phyloP scores from a whole-genome alignment of 2,329 filamentous ascomycete genomes.

The Neonectria ditissima region DNA sequence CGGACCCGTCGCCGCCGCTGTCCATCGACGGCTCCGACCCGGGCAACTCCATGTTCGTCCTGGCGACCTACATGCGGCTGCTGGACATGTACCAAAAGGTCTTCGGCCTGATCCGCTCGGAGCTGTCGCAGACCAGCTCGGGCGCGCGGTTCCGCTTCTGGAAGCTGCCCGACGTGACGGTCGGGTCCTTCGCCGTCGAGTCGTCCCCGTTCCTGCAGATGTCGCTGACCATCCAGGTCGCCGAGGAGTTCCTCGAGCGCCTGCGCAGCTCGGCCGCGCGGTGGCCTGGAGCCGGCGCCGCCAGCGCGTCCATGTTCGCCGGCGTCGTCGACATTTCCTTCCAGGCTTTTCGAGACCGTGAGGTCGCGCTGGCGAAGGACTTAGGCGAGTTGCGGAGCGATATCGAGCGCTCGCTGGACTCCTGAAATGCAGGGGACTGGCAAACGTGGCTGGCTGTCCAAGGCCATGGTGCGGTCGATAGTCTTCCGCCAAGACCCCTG shows the following conservation, averaged over 20 bases:
- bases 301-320: conserved; percentile 47
- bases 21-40: conserved; percentile 49
- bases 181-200: conserved; percentile 55
- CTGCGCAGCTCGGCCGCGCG: conserved; percentile 49
- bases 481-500: not conserved
- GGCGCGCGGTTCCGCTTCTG: conserved; percentile 50
- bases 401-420: conserved; percentile 50
- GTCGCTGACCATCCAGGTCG: conserved; percentile 57
- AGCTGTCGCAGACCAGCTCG: conserved; percentile 47
- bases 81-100: conserved; percentile 56
- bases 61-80: conserved; percentile 54
- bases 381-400: conserved; percentile 49
- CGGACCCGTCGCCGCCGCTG: conserved; percentile 16
- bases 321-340: conserved; percentile 49
- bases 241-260: conserved; percentile 54
- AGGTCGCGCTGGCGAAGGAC: conserved; percentile 50
- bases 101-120: conserved; percentile 51
- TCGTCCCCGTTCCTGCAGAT: conserved; percentile 56
- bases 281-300: conserved; percentile 41
- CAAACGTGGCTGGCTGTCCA: not conserved
- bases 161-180: conserved; percentile 55
- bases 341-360: conserved; percentile 48
- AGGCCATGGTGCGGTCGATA: not conserved
- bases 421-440: conserved; percentile 10
- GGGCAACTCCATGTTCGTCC: conserved; percentile 53